Base-by-base conservation (phyloP, 768 basidiomycete genomes). In the Psilocybe cubensis region DNA sequence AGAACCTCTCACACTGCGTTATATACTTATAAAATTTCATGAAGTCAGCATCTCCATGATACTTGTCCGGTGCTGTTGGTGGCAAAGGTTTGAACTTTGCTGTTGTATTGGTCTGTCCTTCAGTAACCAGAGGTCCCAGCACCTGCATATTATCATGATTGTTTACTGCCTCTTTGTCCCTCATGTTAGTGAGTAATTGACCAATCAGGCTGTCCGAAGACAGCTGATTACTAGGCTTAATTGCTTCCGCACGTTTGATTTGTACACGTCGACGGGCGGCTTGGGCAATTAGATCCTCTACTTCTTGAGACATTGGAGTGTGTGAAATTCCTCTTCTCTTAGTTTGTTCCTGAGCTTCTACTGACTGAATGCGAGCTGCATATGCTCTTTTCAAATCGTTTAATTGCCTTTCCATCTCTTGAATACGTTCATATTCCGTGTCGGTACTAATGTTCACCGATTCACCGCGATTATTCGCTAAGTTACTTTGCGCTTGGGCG, bases 21-120 rank as follows among this genome's bases (percentile, higher is more conserved):
- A 38, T 52, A 43, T 58, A 62, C 25, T 51, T 58, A 17, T 45
- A 46, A 25, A 44, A 62, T 25, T 58, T 58, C 48, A 62, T 55
- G 7, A 51, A 35, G 33, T 62, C 61, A 14, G 47, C 53, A 2
- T 58, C 57, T 0, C 61, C 57, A 14, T 41, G 31, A 43, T 62
- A 62, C 14, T 55, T 62, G 21, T 54, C 61, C 2, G 57, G 61
- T 3, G 20, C 25, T 1, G 57, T 62, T 1, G 61, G 61, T 10
- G 53, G 2, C 6, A 62, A 27, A 7, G 52, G 52, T 24, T 58
- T 58, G 24, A 43, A 62, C 12, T 42, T 27, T 18, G 28, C 18
- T 3, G 35, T 23, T 42, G 43, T 12, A 2, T 27, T 51, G 14
- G 14, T 25, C 6, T 49, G 42, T 10, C 28, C 60, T 21, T 10